Evolutionary conservation across 2,329 filamentous ascomycete species (phyloP).

Genomic region (Penicillium brasilianum): DNA sequence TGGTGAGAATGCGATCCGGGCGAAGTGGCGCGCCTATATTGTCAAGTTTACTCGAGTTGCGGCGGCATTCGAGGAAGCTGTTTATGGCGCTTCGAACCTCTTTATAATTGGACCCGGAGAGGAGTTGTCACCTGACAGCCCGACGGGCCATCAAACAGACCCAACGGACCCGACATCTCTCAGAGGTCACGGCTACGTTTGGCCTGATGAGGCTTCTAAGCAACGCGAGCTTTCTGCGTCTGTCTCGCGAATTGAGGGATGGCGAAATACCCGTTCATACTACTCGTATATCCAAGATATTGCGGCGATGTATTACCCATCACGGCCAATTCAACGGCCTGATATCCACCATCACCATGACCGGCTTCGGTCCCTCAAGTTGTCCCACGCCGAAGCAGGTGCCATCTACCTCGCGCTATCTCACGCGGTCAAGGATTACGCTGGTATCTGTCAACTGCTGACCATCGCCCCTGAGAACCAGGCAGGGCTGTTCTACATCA

Average conservation of each 20-base stretch:
- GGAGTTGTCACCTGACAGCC: slow-evolving; percentile 57
- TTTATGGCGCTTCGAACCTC: slow-evolving; percentile 90
- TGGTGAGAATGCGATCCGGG: slow-evolving; percentile 85
- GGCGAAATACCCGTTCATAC: slow-evolving; percentile 93
- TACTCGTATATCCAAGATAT: slow-evolving; percentile 86
- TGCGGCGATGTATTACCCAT: slow-evolving; percentile 46
- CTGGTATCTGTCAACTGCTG: slow-evolving; percentile 83
- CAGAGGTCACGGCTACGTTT: slow-evolving; percentile 91
- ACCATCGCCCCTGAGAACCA: slow-evolving; percentile 83
- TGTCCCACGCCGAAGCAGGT: slow-evolving; percentile 75
- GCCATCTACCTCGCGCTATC: slow-evolving; percentile 85
- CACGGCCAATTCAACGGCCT: slow-evolving; percentile 47
- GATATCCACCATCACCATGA: slow-evolving; percentile 94
- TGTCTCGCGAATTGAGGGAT: slow-evolving; percentile 91
- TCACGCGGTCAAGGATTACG: slow-evolving; percentile 76
- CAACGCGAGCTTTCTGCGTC: slow-evolving; percentile 88
- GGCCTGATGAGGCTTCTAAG: slow-evolving; percentile 81
- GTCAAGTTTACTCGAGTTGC: slow-evolving; percentile 89
- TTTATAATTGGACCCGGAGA: slow-evolving; percentile 79
- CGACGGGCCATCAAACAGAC: slow-evolving; percentile 45
- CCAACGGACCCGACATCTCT: slow-evolving; percentile 57
- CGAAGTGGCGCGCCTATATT: slow-evolving; percentile 96
- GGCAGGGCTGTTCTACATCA: slow-evolving; percentile 87
- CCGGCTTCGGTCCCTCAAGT: slow-evolving; percentile 79
- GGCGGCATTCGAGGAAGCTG: slow-evolving; percentile 91